A percentile compares a stretch with the other conserved stretches of the same genome.
These are phyloP conservation scores for Tricladium varicosporioides DNA, from an alignment of 2,329 filamentous ascomycete species.

Conservation along the genomic window DNA sequence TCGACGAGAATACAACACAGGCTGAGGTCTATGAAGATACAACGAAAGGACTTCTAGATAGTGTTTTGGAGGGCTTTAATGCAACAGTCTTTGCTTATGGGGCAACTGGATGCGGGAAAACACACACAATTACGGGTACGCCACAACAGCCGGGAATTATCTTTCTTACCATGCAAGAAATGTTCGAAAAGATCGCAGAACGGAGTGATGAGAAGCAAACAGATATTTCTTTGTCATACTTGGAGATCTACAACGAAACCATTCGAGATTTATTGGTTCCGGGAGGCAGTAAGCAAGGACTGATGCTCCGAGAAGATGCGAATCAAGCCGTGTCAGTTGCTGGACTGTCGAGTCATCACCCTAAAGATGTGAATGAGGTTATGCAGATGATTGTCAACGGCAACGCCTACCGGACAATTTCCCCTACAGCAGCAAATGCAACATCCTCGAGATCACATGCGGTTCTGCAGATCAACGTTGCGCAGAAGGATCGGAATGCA, in stretches of 20 bases:
- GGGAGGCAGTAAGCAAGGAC: slow-evolving; percentile 70
- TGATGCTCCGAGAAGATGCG: slow-evolving; percentile 93
- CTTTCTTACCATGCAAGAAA: slow-evolving; percentile 97
- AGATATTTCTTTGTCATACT: slow-evolving; percentile 88
- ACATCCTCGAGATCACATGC: slow-evolving; percentile 97
- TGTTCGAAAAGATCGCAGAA: slow-evolving; percentile 95
- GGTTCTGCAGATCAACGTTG: slow-evolving; percentile 94
- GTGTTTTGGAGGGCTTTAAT: slow-evolving; percentile 95
- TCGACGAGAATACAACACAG: slow-evolving; percentile 92
- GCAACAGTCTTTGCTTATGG: slow-evolving; percentile 98
- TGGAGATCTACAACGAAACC: slow-evolving; percentile 99
- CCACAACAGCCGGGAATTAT: slow-evolving; percentile 94
- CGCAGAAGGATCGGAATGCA: slow-evolving; percentile 91
- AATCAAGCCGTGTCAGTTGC: slow-evolving; percentile 90
- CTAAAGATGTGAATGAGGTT: slow-evolving; percentile 88
- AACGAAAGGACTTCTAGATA: slow-evolving; percentile 85
- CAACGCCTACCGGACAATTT: slow-evolving; percentile 93
- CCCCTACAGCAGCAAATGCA: slow-evolving; percentile 93
- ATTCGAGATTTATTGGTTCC: slow-evolving; percentile 93
- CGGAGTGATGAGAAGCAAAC: slow-evolving; percentile 81
- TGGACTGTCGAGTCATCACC: slow-evolving; percentile 86
- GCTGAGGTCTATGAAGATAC: slow-evolving; percentile 94
- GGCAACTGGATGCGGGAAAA: slow-evolving; percentile 96
- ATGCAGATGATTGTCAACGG: slow-evolving; percentile 99
- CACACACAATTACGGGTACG: slow-evolving; percentile 94